A percentile compares a stretch with the other conserved stretches of the same genome.
Evolutionary conservation across 2,329 filamentous ascomycete species (phyloP).

Genomic region (Plectosphaerella plurivora): DNA sequence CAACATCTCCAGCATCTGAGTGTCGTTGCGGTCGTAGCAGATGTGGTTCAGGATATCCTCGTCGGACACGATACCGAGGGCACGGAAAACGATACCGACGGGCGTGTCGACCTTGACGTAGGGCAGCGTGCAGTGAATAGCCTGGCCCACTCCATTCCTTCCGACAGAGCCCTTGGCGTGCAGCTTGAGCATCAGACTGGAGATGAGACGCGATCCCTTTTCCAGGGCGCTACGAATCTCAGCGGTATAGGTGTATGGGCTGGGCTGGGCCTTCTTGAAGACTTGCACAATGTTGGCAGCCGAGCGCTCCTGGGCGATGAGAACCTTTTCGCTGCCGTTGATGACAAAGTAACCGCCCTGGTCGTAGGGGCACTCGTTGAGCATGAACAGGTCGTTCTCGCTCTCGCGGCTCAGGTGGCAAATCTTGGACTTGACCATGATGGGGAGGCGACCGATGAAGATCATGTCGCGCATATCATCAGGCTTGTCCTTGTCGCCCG

Average conservation of each 20-base stretch:
- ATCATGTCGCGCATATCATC: slow-evolving; percentile 65
- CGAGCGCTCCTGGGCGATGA: slow-evolving; percentile 96
- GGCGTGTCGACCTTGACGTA: slow-evolving; percentile 94
- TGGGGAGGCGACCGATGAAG: slow-evolving; percentile 91
- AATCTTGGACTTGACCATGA: slow-evolving; percentile 97
- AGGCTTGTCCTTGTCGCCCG: slow-evolving; percentile 44
- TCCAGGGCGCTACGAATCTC: slow-evolving; percentile 96
- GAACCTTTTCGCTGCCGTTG: slow-evolving; percentile 96
- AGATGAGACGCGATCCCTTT: slow-evolving; percentile 92
- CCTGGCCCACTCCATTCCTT: slow-evolving; percentile 79
- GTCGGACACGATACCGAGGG: slow-evolving; percentile 91
- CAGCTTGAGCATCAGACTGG: slow-evolving; percentile 85
- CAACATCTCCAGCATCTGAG: slow-evolving; percentile 94
- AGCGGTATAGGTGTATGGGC: slow-evolving; percentile 86
- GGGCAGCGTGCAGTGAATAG: slow-evolving; percentile 84
- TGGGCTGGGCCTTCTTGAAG: slow-evolving; percentile 95
- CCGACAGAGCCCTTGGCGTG: slow-evolving; percentile 77
- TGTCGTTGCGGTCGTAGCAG: slow-evolving; percentile 92
- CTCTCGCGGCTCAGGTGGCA: slow-evolving; percentile 81
- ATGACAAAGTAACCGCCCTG: slow-evolving; percentile 99
- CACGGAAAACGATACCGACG: slow-evolving; percentile 92
- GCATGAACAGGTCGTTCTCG: slow-evolving; percentile 81
- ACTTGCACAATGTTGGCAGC: slow-evolving; percentile 98
- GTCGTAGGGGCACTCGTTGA: slow-evolving; percentile 97
- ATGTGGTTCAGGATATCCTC: slow-evolving; percentile 98